phyloP scores from a whole-genome alignment of 139 green algal genomes.

The Tetraselmis chui region DNA sequence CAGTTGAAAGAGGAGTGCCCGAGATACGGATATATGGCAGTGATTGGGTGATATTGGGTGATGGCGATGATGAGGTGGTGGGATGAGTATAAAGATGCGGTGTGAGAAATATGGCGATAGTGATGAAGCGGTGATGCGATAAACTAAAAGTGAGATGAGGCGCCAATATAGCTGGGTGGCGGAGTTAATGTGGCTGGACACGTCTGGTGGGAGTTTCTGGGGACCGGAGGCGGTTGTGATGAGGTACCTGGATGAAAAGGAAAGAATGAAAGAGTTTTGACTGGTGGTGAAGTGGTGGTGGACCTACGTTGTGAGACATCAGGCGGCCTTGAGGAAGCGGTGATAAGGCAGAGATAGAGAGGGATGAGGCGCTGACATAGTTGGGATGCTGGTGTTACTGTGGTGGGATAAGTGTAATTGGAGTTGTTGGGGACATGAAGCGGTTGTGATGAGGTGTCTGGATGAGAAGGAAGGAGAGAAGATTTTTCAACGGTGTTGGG shows the following conservation, averaged over 20 bases:
- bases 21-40: neutral
- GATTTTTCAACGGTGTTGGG: constrained; percentile 12
- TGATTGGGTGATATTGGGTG: neutral
- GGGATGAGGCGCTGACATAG: too few species aligned
- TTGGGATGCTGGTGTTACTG: too few species aligned
- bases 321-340: too few species aligned
- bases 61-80: constrained; percentile 12
- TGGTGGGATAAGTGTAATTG: neutral
- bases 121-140: too few species aligned
- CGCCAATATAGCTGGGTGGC: too few species aligned
- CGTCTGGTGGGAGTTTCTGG: neutral
- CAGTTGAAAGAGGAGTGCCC: neutral
- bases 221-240: neutral
- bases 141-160: too few species aligned
- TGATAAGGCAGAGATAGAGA: too few species aligned
- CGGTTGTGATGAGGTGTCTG: neutral
- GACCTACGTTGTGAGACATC: too few species aligned
- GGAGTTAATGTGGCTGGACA: neutral
- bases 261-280: constrained; percentile 11
- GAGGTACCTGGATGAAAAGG: neutral
- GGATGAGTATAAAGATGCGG: neutral
- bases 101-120: too few species aligned
- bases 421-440: neutral
- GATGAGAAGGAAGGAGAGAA: neutral
- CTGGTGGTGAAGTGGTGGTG: constrained; percentile 3